Base-by-base conservation (phyloP, 2,329 filamentous ascomycete genomes). In the Diaporthe australafricana region DNA sequence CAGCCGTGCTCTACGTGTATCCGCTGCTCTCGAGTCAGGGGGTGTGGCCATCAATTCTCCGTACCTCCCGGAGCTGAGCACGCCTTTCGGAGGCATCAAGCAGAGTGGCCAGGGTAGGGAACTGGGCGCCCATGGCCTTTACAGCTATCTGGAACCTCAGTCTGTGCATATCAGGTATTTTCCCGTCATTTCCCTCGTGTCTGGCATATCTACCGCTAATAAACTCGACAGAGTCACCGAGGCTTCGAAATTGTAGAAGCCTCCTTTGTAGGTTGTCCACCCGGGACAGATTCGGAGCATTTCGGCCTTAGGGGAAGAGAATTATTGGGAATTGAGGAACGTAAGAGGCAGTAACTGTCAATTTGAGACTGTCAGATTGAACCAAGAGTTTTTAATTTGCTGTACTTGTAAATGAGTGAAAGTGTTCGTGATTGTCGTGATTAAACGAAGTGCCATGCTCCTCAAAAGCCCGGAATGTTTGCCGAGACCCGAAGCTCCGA, bases 81-180 rank as follows among this genome's bases (percentile, higher is more conserved):
- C 66, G 14, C 66, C 66, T 35, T 69, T 69, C n/a, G 66, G 66
- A 3, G 66, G 66, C 25, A 69, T 32, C 30, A 69, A 69, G 45
- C 66, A 69, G 25, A 69, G 66, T n/a, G 66, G 66, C 20, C 66
- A 69, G 40, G 66, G 66, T 30, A 69, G 66, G 30, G 66, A 69
- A 22, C 40, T 69, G 38, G 66, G 66, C 16, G 40, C 32, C 1
- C 38, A 69, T 45, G 66, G 66, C 5, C 66, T 69, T n/a, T 69
- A 69, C 30, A 69, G 66, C n/a, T 69, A 69, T 14, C 52, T 69
- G 12, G 66, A 69, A 30, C 66, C 66, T 9, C 53, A 69, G 22
- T 53, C 66, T 30, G 50, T 69, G 50, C 66, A 69, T 16, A 69
- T 69, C 20, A 69, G 32, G 66, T 69, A 69, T 6, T 20, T 8